A percentile compares a stretch with the other conserved stretches of the same genome.
These are phyloP conservation scores for Clohesyomyces aquaticus DNA, from an alignment of 495 filamentous ascomycete genomes.

Conservation along the genomic window DNA sequence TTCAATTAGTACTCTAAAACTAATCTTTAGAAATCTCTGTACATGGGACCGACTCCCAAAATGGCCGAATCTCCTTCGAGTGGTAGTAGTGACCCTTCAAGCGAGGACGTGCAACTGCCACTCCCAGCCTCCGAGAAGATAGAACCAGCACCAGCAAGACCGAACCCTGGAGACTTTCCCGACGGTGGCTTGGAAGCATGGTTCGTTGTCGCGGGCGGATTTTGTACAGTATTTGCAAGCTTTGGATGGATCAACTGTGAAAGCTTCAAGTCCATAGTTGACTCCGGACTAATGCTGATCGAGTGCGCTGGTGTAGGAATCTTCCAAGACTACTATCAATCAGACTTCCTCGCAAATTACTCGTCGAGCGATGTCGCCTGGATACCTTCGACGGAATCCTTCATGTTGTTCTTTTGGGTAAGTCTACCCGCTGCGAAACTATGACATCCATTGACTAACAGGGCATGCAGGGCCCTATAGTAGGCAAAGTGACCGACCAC, in stretches of 20 bases:
- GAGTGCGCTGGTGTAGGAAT: conserved; percentile 54
- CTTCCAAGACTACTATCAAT: conserved; percentile 63
- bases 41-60: not conserved
- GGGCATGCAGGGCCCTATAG: not conserved
- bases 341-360: conserved; percentile 49
- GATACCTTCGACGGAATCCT: conserved; percentile 58
- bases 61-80: not conserved
- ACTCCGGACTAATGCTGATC: not conserved
- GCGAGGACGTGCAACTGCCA: not conserved
- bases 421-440: not conserved
- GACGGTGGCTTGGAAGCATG: conserved; percentile 72
- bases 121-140: not conserved
- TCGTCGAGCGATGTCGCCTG: conserved; percentile 55
- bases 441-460: not conserved
- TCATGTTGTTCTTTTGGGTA: conserved; percentile 46
- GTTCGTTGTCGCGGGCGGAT: conserved; percentile 66
- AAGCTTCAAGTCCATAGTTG: not conserved
- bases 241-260: conserved; percentile 66
- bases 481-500: conserved; percentile 9
- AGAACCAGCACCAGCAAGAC: not conserved
- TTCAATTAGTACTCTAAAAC: too few species aligned
- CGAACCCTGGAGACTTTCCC: conserved; percentile 43
- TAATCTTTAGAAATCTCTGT: too few species aligned
- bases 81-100: not conserved
- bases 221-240: conserved; percentile 64